Evolutionary conservation across 108 stramenopile species (phyloP).

Genomic region (Epithemia pelagica): DNA sequence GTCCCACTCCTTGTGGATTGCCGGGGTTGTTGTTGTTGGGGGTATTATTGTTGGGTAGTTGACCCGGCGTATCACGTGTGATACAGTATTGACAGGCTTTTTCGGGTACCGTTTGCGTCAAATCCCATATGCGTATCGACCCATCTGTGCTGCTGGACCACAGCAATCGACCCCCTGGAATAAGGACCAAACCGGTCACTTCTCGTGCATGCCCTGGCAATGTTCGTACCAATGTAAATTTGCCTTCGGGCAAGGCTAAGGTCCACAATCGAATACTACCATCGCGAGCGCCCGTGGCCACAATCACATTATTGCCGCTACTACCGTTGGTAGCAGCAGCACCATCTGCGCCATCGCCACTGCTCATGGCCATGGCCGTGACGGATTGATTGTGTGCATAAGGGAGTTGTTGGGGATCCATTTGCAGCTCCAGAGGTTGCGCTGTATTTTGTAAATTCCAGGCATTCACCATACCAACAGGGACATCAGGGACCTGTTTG

Average conservation of each 20-base stretch:
- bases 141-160: constrained; percentile 68
- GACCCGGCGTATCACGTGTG: constrained; percentile 12
- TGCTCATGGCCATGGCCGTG: constrained; percentile 26
- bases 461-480: constrained; percentile 75
- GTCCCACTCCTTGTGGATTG: constrained; percentile 30
- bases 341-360: not conserved
- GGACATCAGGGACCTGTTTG: constrained; percentile 37
- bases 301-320: constrained; percentile 27
- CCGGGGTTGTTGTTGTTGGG: constrained; percentile 6
- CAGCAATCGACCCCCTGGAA: constrained; percentile 29
- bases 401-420: constrained; percentile 45
- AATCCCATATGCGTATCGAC: constrained; percentile 78
- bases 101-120: constrained; percentile 12
- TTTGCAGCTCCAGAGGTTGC: constrained; percentile 74
- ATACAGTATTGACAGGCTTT: constrained; percentile 49
- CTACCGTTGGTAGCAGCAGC: too few relatives aligned
- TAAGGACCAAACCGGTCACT: constrained; percentile 57
- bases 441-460: constrained; percentile 67
- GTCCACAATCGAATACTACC: constrained; percentile 71
- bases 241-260: constrained; percentile 41
- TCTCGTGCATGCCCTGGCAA: constrained; percentile 71
- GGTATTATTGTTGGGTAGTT: constrained; percentile 2
- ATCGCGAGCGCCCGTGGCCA: constrained; percentile 58
- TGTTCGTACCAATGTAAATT: constrained; percentile 45
- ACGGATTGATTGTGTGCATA: constrained; percentile 67